phyloP scores from a whole-genome alignment of 495 filamentous ascomycete species.

The Xylaria longipes region DNA sequence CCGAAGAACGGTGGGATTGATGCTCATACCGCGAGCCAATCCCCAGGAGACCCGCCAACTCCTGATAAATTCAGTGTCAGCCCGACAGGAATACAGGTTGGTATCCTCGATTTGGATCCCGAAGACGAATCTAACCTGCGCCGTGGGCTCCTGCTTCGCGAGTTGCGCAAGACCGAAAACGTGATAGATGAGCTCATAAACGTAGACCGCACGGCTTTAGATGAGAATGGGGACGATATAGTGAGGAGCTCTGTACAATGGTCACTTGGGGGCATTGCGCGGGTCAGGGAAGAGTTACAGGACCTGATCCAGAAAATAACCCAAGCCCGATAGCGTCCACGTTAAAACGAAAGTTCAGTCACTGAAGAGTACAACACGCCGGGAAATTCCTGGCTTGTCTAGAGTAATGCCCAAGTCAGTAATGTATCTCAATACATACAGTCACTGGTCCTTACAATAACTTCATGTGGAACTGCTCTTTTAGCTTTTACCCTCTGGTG shows the following conservation, averaged over 20 bases:
- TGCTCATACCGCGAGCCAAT: background rate
- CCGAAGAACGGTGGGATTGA: background rate
- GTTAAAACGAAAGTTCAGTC: background rate
- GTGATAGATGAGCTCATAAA: slow-evolving; percentile 23
- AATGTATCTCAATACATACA: background rate
- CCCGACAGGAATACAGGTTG: slow-evolving; percentile 21
- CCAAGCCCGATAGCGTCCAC: background rate
- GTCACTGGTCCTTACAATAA: background rate
- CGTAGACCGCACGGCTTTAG: slow-evolving; percentile 23
- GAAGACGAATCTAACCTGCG: slow-evolving; percentile 28
- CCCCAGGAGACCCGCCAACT: slow-evolving; percentile 5
- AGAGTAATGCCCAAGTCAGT: background rate
- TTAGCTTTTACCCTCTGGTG: background rate
- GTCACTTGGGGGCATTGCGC: slow-evolving; percentile 18
- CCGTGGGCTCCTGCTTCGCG: slow-evolving; percentile 16
- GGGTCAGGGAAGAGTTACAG: slow-evolving; percentile 17
- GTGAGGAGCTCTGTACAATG: slow-evolving; percentile 12
- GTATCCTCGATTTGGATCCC: slow-evolving; percentile 21
- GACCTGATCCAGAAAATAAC: background rate
- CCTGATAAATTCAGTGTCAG: slow-evolving; percentile 14
- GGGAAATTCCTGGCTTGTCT: background rate
- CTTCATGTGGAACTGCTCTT: background rate
- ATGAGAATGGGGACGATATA: slow-evolving; percentile 15
- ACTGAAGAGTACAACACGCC: background rate
- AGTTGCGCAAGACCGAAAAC: slow-evolving; percentile 17